phyloP scores from a whole-genome alignment of 441 rosid species.

The Arabidopsis lyrata region DNA sequence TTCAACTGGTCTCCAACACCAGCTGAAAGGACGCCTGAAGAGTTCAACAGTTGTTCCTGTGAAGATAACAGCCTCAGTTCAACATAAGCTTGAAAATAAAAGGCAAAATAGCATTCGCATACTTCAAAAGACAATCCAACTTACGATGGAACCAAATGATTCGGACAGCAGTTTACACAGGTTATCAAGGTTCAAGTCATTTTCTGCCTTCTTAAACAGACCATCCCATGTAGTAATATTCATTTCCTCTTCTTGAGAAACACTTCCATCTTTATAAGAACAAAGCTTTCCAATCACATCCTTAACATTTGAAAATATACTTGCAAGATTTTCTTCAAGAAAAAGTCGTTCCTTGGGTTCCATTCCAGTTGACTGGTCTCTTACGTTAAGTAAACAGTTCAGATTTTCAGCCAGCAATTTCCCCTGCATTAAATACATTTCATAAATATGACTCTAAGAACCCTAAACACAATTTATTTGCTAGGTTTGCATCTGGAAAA shows the following conservation, averaged over 20 bases:
- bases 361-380: conserved; percentile 49
- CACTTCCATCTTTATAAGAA: conserved; percentile 43
- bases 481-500: conserved; percentile 15
- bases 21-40: conserved; percentile 50
- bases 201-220: conserved; percentile 57
- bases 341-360: conserved; percentile 43
- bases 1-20: conserved; percentile 58
- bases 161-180: conserved; percentile 60
- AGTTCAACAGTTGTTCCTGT: conserved; percentile 68
- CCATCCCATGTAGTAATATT: conserved; percentile 73
- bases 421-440: conserved; percentile 56
- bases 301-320: conserved; percentile 50
- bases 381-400: conserved; percentile 41
- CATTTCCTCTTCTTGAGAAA: conserved; percentile 52
- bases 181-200: conserved; percentile 57
- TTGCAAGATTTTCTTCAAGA: conserved; percentile 53
- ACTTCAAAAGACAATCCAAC: conserved; percentile 38
- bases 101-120: conserved; percentile 24
- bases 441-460: conserved; percentile 21
- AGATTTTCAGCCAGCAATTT: conserved; percentile 64
- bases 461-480: conserved; percentile 25
- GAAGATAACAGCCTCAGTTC: conserved; percentile 37
- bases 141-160: conserved; percentile 64
- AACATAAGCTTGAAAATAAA: conserved; percentile 18
- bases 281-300: conserved; percentile 58